Base-by-base conservation (phyloP, 371 early-diverging fungal species). In the Paramicrosporidium saccamoebae region DNA sequence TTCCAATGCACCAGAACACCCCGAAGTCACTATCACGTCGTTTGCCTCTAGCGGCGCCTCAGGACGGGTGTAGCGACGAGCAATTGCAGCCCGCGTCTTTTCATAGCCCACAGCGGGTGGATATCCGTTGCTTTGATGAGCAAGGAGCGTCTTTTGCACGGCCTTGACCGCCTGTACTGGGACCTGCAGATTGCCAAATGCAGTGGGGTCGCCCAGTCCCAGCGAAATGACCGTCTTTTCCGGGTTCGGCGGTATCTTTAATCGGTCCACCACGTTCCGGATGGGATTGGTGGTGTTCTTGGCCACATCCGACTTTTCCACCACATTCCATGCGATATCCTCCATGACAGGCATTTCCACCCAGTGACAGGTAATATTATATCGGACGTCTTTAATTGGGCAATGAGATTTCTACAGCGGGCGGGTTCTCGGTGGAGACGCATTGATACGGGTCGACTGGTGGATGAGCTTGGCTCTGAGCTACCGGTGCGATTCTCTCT, bases 181-280 rank as follows among this genome's bases (percentile, higher is more conserved):
- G 8, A 65, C 50, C 36, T 71, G 64, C 44, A 78, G 65, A 50
- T 82, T 79, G 20, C 78, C 82, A 50, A 69, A 78, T 16, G 63
- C 52, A 3, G 81, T 78, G 5, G 81, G 81, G 38, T 82, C 81
- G 22, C 79, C 60, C 51, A 32, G 13, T 5, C 77, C 67, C 19
- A 81, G 51, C 25, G 64, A 64, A 35, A 79, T 65, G 26, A 63
- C 44, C 2, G 51, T 43, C 42, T 71, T 65, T 19, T 49, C 41
- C 11, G 53, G 46, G 38, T 61, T 52, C 10, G 74, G 66, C 20
- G 51, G 11, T 13, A 14, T 6, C 23, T 61, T 57, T 29, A 66
- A 45, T 32, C 59, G 52, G 37, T 64, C 68, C 5, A 79, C 73
- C 26, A 77, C 64, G 17, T 49, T 55, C 27, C 84, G 56, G 38